These are phyloP conservation scores for Pythium guiyangense DNA, from an alignment of 352 stramenopile species.

Conservation along the genomic window DNA sequence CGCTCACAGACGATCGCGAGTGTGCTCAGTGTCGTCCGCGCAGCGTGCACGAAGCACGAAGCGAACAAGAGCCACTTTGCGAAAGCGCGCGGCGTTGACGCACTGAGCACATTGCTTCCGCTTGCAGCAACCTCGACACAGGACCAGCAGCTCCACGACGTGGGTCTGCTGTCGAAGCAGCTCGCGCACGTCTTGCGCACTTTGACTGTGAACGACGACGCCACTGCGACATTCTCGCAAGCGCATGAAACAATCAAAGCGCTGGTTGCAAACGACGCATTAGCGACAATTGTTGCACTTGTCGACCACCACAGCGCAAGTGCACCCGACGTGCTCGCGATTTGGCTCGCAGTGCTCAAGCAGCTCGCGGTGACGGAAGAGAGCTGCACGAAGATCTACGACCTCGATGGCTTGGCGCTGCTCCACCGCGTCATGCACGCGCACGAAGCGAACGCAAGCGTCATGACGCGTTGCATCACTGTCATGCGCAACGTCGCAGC, in stretches of 20 bases:
- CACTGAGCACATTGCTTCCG: conserved; percentile 27
- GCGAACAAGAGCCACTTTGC: conserved; percentile 62
- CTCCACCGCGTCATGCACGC: conserved; percentile 50
- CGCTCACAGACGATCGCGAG: not conserved
- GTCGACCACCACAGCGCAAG: conserved; percentile 16
- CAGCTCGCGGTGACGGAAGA: conserved; percentile 77
- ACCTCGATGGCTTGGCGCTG: conserved; percentile 45
- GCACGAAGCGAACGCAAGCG: conserved; percentile 37
- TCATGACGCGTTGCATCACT: conserved; percentile 64
- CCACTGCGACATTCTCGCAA: conserved; percentile 58
- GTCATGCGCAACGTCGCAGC: conserved; percentile 73
- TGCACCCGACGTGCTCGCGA: conserved; percentile 34
- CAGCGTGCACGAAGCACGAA: conserved; percentile 55
- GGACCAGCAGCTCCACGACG: too few relatives aligned
- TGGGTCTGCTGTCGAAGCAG: conserved; percentile 31
- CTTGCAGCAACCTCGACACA: conserved; percentile 11
- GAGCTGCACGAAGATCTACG: conserved; percentile 64
- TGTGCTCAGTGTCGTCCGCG: conserved; percentile 33
- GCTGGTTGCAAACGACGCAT: conserved; percentile 41
- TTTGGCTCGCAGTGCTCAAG: conserved; percentile 71
- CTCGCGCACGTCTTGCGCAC: conserved; percentile 49
- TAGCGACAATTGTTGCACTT: conserved; percentile 17
- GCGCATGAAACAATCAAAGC: conserved; percentile 65
- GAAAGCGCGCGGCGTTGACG: conserved; percentile 40
- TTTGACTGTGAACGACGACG: conserved; percentile 70